Evolutionary conservation across 352 stramenopile species (phyloP).

Genomic region (Phytopythium helicoides): DNA sequence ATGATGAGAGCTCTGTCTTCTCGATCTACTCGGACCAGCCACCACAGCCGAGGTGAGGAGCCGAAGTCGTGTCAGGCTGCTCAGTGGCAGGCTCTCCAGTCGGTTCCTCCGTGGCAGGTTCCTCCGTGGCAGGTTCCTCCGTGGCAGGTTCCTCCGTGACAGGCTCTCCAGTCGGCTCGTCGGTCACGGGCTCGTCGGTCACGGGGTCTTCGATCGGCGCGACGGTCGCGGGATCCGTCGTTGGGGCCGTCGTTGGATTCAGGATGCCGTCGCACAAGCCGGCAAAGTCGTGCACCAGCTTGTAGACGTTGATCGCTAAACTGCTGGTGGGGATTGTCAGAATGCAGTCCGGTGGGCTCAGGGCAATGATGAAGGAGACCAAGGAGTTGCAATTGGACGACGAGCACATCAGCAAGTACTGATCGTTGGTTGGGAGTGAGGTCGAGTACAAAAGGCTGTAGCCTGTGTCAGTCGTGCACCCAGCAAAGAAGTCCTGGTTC

Average conservation of each 20-base stretch:
- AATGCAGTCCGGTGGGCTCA: constrained; percentile 34
- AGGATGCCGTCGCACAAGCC: neutral
- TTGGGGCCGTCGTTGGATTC: neutral
- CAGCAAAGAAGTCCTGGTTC: constrained; percentile 10
- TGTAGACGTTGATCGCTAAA: constrained; percentile 34
- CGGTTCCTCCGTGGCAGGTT: too few species aligned
- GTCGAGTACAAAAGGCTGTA: constrained; percentile 41
- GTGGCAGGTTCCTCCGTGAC: too few species aligned
- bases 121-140: too few species aligned
- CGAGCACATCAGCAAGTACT: constrained; percentile 40
- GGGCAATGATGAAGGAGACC: constrained; percentile 23
- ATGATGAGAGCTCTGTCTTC: too few species aligned
- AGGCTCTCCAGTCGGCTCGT: too few species aligned
- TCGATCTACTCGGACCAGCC: too few species aligned
- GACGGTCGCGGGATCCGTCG: too few species aligned
- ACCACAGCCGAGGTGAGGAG: too few species aligned
- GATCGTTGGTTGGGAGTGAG: constrained; percentile 20
- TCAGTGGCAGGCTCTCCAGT: too few species aligned
- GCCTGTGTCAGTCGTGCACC: constrained; percentile 18
- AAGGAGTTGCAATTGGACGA: constrained; percentile 24
- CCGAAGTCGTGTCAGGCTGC: too few species aligned
- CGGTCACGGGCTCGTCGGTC: too few species aligned
- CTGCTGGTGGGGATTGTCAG: constrained; percentile 35
- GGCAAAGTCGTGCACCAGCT: constrained; percentile 25
- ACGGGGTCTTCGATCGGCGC: too few species aligned